Percentiles rank a stretch among this genome's conserved stretches.
These are phyloP conservation scores for Cutaneotrichosporon dermatis DNA, from an alignment of 1,284 basidiomycete species.

Conservation along the genomic window DNA sequence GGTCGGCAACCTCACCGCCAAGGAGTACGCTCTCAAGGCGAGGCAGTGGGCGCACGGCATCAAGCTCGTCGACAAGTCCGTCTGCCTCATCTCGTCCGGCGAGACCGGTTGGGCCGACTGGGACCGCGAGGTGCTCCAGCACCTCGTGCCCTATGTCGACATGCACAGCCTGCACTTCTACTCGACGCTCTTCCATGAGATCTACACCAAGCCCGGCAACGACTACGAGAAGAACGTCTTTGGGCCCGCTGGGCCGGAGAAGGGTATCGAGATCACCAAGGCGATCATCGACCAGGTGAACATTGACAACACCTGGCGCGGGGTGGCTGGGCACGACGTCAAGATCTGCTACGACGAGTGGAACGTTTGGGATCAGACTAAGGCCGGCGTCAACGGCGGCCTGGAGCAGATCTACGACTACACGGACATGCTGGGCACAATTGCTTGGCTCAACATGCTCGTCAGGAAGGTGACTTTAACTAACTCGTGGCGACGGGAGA, in stretches of 20 bases:
- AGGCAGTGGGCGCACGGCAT: constrained; percentile 62
- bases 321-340: constrained; percentile 29
- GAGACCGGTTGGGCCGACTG: constrained; percentile 45
- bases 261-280: constrained; percentile 47
- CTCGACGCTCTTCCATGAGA: constrained; percentile 19
- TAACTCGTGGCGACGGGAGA: too few relatives aligned
- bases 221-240: constrained; percentile 53
- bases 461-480: constrained; percentile 35
- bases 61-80: constrained; percentile 57
- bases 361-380: constrained; percentile 43
- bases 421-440: constrained; percentile 59
- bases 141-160: constrained; percentile 36
- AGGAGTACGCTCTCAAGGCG: constrained; percentile 58
- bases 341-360: constrained; percentile 55
- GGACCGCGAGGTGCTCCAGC: constrained; percentile 43
- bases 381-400: constrained; percentile 52
- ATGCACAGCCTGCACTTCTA: constrained; percentile 44
- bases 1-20: constrained; percentile 58
- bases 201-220: constrained; percentile 30
- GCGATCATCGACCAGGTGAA: constrained; percentile 50
- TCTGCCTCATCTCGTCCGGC: constrained; percentile 59
- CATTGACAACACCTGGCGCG: constrained; percentile 27
- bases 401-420: constrained; percentile 61
- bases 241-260: constrained; percentile 49
- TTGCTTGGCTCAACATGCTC: constrained; percentile 62